Percentiles rank a stretch among this genome's conserved stretches.
Conservation (phyloP, 129 eudicot genomes). For the Helianthus annuus region HanXRQr2.0-SUNRISE NC_035443.2:10110525-10111024, state of each 20-base stretch:
- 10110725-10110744: neutral
- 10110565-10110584: neutral
- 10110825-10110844: constrained; percentile 78
- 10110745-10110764: constrained; percentile 9
- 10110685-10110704: neutral
- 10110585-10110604: neutral
- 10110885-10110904: constrained; percentile 12
- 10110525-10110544: neutral
- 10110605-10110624: neutral
- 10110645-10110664: neutral
- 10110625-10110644: neutral
- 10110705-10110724: neutral
- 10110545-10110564: neutral
- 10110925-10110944: constrained; percentile 1
- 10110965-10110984: neutral
- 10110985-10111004: neutral
- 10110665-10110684: neutral
- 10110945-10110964: neutral
- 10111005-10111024: constrained; percentile 1
- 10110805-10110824: constrained; percentile 19
- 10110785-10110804: neutral
- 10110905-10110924: neutral
- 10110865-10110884: constrained; percentile 90
- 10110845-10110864: constrained; percentile 86
- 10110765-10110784: neutral